These are phyloP conservation scores for Suillus discolor DNA, from an alignment of 768 basidiomycete species.

Conservation along the genomic window DNA sequence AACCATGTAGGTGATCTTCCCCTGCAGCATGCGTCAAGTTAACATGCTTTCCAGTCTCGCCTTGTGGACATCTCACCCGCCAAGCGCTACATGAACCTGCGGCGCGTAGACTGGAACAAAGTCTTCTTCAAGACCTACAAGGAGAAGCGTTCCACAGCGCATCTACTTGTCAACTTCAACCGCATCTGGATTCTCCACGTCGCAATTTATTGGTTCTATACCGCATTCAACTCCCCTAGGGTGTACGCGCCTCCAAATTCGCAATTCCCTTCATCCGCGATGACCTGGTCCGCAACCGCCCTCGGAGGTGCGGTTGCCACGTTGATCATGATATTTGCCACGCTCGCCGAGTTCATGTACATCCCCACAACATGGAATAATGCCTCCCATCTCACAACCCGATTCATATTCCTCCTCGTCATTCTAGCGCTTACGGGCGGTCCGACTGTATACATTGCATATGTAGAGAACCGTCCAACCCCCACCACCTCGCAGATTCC, in stretches of 20 bases:
- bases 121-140: constrained; percentile 99
- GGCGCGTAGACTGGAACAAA: constrained; percentile 89
- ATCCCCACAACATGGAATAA: constrained; percentile 99
- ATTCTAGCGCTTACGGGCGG: constrained; percentile 91
- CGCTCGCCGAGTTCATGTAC: constrained; percentile 93
- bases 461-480: constrained; percentile 67
- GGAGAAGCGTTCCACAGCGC: constrained; percentile 91
- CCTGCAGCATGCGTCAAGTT: background rate
- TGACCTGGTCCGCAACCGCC: constrained; percentile 95
- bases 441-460: constrained; percentile 91
- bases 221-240: constrained; percentile 93
- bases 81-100: constrained; percentile 91
- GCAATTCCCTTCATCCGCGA: constrained; percentile 72
- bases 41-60: constrained; percentile 61
- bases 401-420: constrained; percentile 88
- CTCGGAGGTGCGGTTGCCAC: constrained; percentile 96
- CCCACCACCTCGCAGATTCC: constrained; percentile 64
- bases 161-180: constrained; percentile 98
- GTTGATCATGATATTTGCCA: constrained; percentile 91
- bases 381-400: constrained; percentile 93
- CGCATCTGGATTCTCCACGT: constrained; percentile 98
- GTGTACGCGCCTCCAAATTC: constrained; percentile 79
- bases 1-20: constrained; percentile 65
- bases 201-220: constrained; percentile 94
- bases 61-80: constrained; percentile 90